A percentile compares a stretch with the other conserved stretches of the same genome.
Conservation (phyloP, 2,329 filamentous ascomycete species). For the Lachnum nothofagi region DNA sequence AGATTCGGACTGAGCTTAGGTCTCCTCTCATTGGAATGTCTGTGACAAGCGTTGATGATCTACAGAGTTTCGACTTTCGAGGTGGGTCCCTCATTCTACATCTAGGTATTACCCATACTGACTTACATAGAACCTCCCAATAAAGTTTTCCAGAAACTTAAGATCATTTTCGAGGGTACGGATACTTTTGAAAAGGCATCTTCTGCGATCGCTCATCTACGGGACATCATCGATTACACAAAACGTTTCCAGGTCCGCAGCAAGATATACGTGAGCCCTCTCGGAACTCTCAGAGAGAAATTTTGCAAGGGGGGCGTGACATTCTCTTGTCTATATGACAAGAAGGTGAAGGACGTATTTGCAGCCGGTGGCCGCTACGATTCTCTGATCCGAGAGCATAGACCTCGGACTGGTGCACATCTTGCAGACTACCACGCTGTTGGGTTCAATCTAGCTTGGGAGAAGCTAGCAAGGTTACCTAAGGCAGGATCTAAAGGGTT, state of each 20-base stretch:
- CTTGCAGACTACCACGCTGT: slow-evolving; percentile 73
- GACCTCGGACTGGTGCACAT: slow-evolving; percentile 60
- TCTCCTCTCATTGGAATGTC: slow-evolving; percentile 77
- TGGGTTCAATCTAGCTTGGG: slow-evolving; percentile 87
- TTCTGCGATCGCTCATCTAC: slow-evolving; percentile 72
- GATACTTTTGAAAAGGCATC: slow-evolving; percentile 70
- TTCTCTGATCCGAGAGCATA: slow-evolving; percentile 76
- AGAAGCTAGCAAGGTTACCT: slow-evolving; percentile 57
- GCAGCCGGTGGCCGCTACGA: slow-evolving; percentile 94
- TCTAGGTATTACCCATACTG: background rate
- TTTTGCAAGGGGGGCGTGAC: slow-evolving; percentile 83
- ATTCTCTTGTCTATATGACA: slow-evolving; percentile 87
- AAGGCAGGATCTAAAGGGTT: slow-evolving; percentile 49
- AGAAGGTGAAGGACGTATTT: slow-evolving; percentile 77
- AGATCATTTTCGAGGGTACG: slow-evolving; percentile 55
- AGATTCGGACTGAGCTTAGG: slow-evolving; percentile 74
- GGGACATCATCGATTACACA: slow-evolving; percentile 70
- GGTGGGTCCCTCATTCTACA: slow-evolving; percentile 41
- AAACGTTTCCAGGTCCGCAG: slow-evolving; percentile 69
- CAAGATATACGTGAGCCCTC: slow-evolving; percentile 77
- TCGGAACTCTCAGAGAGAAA: slow-evolving; percentile 84
- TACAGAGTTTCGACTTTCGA: slow-evolving; percentile 86
- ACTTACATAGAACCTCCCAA: slow-evolving; percentile 44
- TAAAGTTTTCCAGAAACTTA: slow-evolving; percentile 54
- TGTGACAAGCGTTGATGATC: slow-evolving; percentile 83